Evolutionary conservation across 345 rosid genomes (phyloP), one percentile per base, ranked within the genome.

Genomic region (Salix exigua): DNA sequence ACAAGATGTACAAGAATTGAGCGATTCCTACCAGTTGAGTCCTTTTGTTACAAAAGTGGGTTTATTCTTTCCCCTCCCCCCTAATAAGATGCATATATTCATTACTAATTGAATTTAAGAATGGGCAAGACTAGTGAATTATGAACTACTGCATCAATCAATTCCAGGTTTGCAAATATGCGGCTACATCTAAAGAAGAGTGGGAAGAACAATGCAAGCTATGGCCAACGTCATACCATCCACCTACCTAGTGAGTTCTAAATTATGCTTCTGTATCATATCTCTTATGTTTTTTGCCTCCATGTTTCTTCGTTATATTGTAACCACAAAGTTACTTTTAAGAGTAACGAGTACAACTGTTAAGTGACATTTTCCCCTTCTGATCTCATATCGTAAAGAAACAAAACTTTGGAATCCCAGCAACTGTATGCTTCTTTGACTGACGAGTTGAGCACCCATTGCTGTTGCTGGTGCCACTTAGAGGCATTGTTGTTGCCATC

Each of bases 181-280:
- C 93, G 80, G 97, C 98, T 13, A 81, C 75, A 1, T 85, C 97
- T 26, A 91, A 85, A 83, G 97, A 91, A 80, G 91, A 90, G 80
- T 94, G 97, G 97, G 93, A 88, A 84, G 95, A 89, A 73, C 98
- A 92, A 65, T 88, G 94, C 91, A 92, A 90, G 89, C 73, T 90
- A 25, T 92, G 98, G 98, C 99, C 99, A 69, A 89, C 97, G 61
- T 95, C 94, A 51, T 95, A 77, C 83, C 99, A 95, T 84, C 97
- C 97, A 0, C 97, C 93, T 51, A 91, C 95, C 72, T 92, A 86
- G 99, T 92, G 84, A 70, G 97, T 78, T 61, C 72, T 75, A 28
- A 23, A 26, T 71, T 70, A 67, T 82, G 37, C 80, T 63, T 79
- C 67, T 50, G 17, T 19, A 64, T 66, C 14, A 0, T 44, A 73